Evolutionary conservation across 208 protist genomes (phyloP).

Genomic region (Angomonas ambiguus): DNA sequence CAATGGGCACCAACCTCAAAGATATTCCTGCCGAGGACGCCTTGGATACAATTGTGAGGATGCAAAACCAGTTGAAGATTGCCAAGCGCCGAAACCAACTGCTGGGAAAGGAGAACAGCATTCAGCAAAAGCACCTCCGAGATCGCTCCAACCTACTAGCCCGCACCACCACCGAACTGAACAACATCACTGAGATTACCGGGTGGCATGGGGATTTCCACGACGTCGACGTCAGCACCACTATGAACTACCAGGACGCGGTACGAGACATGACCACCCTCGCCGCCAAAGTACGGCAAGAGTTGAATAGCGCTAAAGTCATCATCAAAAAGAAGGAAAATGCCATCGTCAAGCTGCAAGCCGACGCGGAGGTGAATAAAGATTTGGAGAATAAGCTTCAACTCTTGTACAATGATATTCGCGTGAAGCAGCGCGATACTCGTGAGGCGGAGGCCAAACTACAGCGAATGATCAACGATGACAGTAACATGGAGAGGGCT

Average conservation of each 20-base stretch:
- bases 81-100: conserved; percentile 71
- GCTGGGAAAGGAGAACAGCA: conserved; percentile 60
- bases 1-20: conserved; percentile 20
- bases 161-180: conserved; percentile 29
- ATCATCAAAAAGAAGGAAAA: conserved; percentile 76
- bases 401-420: conserved; percentile 66
- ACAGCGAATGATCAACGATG: conserved; percentile 42
- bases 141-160: conserved; percentile 53
- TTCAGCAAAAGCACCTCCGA: conserved; percentile 56
- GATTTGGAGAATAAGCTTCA: conserved; percentile 50
- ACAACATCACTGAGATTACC: conserved; percentile 46
- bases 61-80: conserved; percentile 88
- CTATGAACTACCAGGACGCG: conserved; percentile 30
- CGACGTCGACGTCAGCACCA: conserved; percentile 31
- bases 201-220: conserved; percentile 61
- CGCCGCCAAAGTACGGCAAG: conserved; percentile 41
- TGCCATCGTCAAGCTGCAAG: conserved; percentile 38
- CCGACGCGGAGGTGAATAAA: conserved; percentile 28
- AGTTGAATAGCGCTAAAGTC: conserved; percentile 49
- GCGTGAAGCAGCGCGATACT: conserved; percentile 62
- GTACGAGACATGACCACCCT: conserved; percentile 64
- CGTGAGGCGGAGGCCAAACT: conserved; percentile 55
- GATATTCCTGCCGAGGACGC: conserved; percentile 81
- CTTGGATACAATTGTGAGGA: conserved; percentile 70
- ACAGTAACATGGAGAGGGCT: conserved; percentile 35